Percentiles rank a stretch among this genome's conserved stretches.
phyloP scores from a whole-genome alignment of 2,329 filamentous ascomycete genomes.

The Cladosporium velox region DNA sequence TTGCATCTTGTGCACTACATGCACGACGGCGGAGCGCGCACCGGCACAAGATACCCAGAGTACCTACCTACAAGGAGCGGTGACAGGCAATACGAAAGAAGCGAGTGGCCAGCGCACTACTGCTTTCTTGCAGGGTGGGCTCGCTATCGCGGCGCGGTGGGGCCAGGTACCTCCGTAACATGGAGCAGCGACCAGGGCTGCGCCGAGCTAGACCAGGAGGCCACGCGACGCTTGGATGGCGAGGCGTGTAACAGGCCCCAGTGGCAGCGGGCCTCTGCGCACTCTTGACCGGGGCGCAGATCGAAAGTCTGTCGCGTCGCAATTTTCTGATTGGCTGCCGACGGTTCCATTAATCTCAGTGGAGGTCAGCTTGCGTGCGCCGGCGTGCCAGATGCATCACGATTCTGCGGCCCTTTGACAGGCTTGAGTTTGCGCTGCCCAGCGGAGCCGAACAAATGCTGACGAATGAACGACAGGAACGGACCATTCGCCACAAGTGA shows the following conservation, averaged over 20 bases:
- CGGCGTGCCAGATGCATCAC: slow-evolving; percentile 14
- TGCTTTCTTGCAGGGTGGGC: slow-evolving; percentile 14
- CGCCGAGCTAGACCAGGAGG: slow-evolving; percentile 16
- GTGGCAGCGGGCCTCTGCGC: slow-evolving; percentile 13
- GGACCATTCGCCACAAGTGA: background rate
- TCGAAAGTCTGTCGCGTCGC: background rate
- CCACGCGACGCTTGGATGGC: slow-evolving; percentile 16
- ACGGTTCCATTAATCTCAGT: slow-evolving; percentile 20
- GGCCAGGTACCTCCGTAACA: background rate
- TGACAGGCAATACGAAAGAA: slow-evolving; percentile 18
- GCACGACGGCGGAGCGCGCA: slow-evolving; percentile 16
- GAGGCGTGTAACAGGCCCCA: slow-evolving; percentile 9
- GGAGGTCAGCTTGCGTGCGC: slow-evolving; percentile 18
- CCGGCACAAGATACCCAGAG: slow-evolving; percentile 12
- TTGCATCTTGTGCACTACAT: slow-evolving; percentile 5
- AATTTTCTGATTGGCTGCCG: slow-evolving; percentile 18
- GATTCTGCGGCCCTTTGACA: background rate
- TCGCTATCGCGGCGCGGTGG: slow-evolving; percentile 11
- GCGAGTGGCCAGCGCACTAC: slow-evolving; percentile 15
- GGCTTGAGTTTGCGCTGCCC: slow-evolving; percentile 9
- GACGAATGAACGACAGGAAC: slow-evolving; percentile 9
- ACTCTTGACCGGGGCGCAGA: slow-evolving; percentile 10
- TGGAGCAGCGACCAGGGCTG: background rate
- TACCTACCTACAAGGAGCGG: slow-evolving; percentile 8
- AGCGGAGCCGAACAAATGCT: background rate